Evolutionary conservation across 2,329 filamentous ascomycete genomes (phyloP).

Genomic region (Scedosporium minutisporum): DNA sequence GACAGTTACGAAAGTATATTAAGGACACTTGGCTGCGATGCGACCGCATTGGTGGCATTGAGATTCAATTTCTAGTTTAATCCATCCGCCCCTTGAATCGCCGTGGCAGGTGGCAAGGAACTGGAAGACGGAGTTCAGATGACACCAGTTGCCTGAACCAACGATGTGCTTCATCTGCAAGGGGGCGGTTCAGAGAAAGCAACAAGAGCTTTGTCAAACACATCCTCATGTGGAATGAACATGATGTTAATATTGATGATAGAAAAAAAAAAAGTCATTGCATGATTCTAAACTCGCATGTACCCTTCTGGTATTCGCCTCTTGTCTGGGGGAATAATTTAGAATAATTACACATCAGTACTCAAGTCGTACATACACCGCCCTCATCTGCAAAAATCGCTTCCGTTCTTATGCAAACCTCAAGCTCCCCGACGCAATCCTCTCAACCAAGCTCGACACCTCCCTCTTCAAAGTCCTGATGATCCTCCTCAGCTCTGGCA

Average conservation of each 20-base stretch:
- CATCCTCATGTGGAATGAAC: not conserved
- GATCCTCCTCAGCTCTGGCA: conserved; percentile 31
- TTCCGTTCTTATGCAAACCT: conserved; percentile 30
- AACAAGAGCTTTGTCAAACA: too few species aligned
- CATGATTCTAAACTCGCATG: not conserved
- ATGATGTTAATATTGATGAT: not conserved
- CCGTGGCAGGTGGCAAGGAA: too few species aligned
- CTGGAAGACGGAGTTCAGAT: too few species aligned
- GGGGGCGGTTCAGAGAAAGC: too few species aligned
- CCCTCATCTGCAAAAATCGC: not conserved
- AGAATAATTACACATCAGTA: conserved; percentile 4
- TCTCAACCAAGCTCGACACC: conserved; percentile 33
- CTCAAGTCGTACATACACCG: not conserved
- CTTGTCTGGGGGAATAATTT: conserved; percentile 1
- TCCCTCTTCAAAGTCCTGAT: conserved; percentile 33
- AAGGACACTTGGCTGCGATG: not conserved
- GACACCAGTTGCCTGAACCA: too few species aligned
- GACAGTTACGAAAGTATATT: too few species aligned
- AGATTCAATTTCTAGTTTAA: too few species aligned
- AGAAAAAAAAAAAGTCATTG: not conserved
- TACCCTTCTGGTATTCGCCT: not conserved
- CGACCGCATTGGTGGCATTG: too few species aligned
- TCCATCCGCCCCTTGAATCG: too few species aligned
- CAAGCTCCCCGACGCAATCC: conserved; percentile 30
- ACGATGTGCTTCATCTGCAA: too few species aligned